Evolutionary conservation across 345 rosid species (phyloP).

Genomic region (Eutrema yunnanense): DNA sequence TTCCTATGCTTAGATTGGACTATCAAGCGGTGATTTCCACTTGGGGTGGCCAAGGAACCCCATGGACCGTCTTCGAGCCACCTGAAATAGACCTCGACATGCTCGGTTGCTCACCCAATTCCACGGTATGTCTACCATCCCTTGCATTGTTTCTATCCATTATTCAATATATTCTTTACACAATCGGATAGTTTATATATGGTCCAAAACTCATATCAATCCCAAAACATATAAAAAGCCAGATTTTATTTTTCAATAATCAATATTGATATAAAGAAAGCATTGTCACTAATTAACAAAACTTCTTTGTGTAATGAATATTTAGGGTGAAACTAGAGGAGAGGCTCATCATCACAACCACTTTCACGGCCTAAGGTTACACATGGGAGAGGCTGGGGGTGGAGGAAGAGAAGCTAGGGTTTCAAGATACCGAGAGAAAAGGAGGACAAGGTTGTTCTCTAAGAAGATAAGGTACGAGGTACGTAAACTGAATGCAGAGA

Average conservation of each 20-base stretch:
- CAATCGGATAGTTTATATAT: neutral
- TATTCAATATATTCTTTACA: neutral
- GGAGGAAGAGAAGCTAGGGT: slow-evolving; percentile 84
- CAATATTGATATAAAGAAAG: neutral
- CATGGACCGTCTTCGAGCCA: slow-evolving; percentile 61
- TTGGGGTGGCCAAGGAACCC: slow-evolving; percentile 69
- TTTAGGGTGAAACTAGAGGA: slow-evolving; percentile 12
- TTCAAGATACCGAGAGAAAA: slow-evolving; percentile 79
- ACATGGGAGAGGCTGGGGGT: slow-evolving; percentile 27
- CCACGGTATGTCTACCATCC: slow-evolving; percentile 38
- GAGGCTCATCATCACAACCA: slow-evolving; percentile 1
- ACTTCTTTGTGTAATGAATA: neutral
- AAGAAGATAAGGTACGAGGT: slow-evolving; percentile 97
- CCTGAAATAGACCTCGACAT: slow-evolving; percentile 54
- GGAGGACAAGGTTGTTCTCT: slow-evolving; percentile 88
- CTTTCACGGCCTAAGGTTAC: slow-evolving; percentile 7
- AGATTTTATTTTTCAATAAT: neutral
- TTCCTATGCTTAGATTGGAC: slow-evolving; percentile 50
- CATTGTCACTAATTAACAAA: neutral
- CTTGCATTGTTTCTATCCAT: neutral
- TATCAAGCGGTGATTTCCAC: slow-evolving; percentile 55
- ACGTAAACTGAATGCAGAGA: slow-evolving; percentile 92
- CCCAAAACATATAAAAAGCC: neutral
- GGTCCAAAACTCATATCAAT: neutral
- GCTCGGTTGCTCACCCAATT: slow-evolving; percentile 43